These are phyloP conservation scores for grape (Vitis vinifera) DNA, from an alignment of 164 flowering plant genomes.

Conservation along the genomic window ASM3070453v1 NC_081806.1:9556001-9556500, in stretches of 20 bases:
- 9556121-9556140: too few relatives aligned
- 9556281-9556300: neutral
- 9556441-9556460: conserved; percentile 63
- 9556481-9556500: conserved; percentile 77
- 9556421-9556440: conserved; percentile 40
- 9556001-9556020: too few relatives aligned
- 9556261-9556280: conserved; percentile 50
- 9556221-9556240: conserved; percentile 42
- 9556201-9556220: conserved; percentile 85
- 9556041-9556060: too few relatives aligned
- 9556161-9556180: neutral
- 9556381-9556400: conserved; percentile 45
- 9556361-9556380: conserved; percentile 44
- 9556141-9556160: too few relatives aligned
- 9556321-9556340: conserved; percentile 28
- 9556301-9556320: conserved; percentile 4
- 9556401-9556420: conserved; percentile 11
- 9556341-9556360: conserved; percentile 66
- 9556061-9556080: too few relatives aligned
- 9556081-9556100: too few relatives aligned
- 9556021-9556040: too few relatives aligned
- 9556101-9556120: too few relatives aligned
- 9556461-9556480: conserved; percentile 72
- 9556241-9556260: conserved; percentile 42
- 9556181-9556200: conserved; percentile 64